Base-by-base conservation (phyloP, 768 basidiomycete genomes). In the Auricularia auricula-judae region DNA sequence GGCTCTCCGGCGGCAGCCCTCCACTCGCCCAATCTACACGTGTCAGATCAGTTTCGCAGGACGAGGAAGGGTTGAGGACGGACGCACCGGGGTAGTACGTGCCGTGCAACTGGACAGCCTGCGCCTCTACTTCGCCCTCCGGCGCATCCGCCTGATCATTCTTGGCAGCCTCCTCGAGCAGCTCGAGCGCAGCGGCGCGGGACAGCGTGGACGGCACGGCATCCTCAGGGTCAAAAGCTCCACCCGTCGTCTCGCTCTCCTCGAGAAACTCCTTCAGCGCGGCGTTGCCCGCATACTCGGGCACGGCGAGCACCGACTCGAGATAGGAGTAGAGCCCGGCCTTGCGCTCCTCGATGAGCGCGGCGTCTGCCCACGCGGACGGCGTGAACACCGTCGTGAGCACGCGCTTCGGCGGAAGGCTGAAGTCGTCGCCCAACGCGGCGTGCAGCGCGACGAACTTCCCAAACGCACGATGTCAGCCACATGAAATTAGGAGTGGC, bases 261-360 rank as follows among this genome's bases (percentile, higher is more conserved):
- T 75, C 63, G 16, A 83, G 73, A 68, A 84, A 83, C 12, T 76
- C 70, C 51, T 71, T 61, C 39, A 83, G 68, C 14, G 70, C 70
- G 29, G 74, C 67, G 33, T 74, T 67, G 36, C 76, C 69, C 51
- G 74, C 71, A 67, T 76, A 80, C 35, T 74, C 70, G 18, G 75
- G 70, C 18, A 72, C 75, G 5, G 71, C 68, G 16, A 81, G 66
- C 35, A 83, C 70, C 61, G 73, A 71, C 36, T 71, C 71, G 36
- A 84, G 72, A 66, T 83, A 83, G 12, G 73, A 69, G 18, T 75
- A 71, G 2, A 84, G 70, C 3, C 81, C 82, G 7, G 71, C 71
- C 71, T 82, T 84, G 66, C 83, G 79, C 68, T 82, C 81, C 1
- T 75, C 70, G 63, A 84, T 82, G 44, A 84, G 78, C 12, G 74